Evolutionary conservation across 2,329 filamentous ascomycete genomes (phyloP).

Genomic region (Sarocladiaceae sp.): DNA sequence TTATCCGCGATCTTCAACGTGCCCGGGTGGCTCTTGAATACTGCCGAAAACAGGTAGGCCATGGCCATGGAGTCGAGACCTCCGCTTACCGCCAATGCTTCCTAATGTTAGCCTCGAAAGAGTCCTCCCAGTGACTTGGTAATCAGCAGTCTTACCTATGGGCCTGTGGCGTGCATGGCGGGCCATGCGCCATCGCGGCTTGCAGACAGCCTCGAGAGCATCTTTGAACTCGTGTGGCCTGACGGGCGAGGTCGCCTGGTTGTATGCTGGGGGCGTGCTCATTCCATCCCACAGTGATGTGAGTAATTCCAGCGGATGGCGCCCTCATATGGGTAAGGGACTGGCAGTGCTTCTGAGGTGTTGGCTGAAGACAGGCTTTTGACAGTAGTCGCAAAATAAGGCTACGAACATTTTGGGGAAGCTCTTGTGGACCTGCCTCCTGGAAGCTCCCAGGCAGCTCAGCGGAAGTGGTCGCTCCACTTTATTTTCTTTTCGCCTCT

Average conservation of each 20-base stretch:
- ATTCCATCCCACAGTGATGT: conserved; percentile 26
- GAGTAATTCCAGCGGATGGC: no score
- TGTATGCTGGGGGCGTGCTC: conserved; percentile 20
- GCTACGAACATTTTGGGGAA: no score
- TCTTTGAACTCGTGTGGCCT: conserved; percentile 35
- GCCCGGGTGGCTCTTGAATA: conserved; percentile 17
- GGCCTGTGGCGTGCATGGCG: conserved; percentile 28
- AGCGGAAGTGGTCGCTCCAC: no score
- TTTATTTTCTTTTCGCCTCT: no score
- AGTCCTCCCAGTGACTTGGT: no score
- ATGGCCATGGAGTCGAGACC: conserved; percentile 98
- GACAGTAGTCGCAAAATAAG: no score
- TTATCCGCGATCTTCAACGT: not conserved
- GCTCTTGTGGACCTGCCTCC: no score
- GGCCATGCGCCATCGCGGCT: conserved; percentile 43
- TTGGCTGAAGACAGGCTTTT: no score
- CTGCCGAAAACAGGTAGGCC: conserved; percentile 63
- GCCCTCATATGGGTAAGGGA: no score
- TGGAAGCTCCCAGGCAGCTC: no score
- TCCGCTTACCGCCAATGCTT: conserved; percentile 80
- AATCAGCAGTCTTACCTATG: conserved; percentile 45
- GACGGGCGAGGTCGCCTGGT: conserved; percentile 34
- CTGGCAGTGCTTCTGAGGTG: no score
- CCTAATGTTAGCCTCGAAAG: no score
- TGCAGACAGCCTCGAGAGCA: conserved; percentile 45